phyloP scores from a whole-genome alignment of 2,329 filamentous ascomycete species.

The Stemphylium lycopersici region DNA sequence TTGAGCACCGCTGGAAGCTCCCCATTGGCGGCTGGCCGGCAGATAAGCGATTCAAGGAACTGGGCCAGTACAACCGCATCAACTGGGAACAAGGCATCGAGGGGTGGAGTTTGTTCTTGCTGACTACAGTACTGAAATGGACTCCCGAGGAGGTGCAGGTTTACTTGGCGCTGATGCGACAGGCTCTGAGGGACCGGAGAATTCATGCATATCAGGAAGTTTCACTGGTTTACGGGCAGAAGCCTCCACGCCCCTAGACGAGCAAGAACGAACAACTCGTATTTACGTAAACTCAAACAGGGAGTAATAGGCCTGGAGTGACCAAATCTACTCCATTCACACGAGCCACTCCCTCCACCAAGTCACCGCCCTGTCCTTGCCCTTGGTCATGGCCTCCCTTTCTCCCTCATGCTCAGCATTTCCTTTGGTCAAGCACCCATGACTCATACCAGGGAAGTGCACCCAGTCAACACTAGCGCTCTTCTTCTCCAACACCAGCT shows the following conservation, averaged over 20 bases:
- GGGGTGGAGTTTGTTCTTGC: constrained; percentile 32
- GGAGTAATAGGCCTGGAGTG: too few species aligned
- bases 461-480: too few species aligned
- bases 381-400: too few species aligned
- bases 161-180: constrained; percentile 40
- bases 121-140: constrained; percentile 45
- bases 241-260: constrained; percentile 8
- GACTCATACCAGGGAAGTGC: too few species aligned
- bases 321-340: too few species aligned
- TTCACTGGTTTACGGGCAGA: constrained; percentile 29
- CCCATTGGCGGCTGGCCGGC: constrained; percentile 33
- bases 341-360: too few species aligned
- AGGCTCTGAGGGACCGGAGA: constrained; percentile 32
- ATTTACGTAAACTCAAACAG: background rate
- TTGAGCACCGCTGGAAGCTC: constrained; percentile 51
- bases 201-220: constrained; percentile 40
- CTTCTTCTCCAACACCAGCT: too few species aligned
- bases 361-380: too few species aligned
- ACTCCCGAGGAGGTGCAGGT: constrained; percentile 53
- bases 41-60: constrained; percentile 57
- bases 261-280: background rate
- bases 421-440: too few species aligned
- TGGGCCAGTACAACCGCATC: constrained; percentile 49
- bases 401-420: too few species aligned
- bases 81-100: constrained; percentile 40